These are phyloP conservation scores for Aspergillus sergii DNA, from an alignment of 2,329 filamentous ascomycete genomes.

Conservation along the genomic window DNA sequence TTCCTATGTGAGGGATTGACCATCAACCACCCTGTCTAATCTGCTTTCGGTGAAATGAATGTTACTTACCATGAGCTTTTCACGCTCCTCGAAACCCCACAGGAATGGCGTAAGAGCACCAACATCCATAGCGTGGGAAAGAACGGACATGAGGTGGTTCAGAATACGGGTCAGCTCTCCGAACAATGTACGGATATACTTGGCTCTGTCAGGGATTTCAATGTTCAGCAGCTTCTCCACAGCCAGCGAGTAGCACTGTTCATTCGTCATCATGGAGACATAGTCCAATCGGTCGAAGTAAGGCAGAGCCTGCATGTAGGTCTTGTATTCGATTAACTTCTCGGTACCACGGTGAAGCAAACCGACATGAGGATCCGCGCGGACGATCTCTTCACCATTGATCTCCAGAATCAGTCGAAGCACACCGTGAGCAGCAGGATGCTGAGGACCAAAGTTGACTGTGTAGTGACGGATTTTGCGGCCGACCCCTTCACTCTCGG, in stretches of 20 bases:
- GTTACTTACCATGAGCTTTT: slow-evolving; percentile 91
- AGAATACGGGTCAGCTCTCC: slow-evolving; percentile 90
- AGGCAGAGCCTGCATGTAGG: slow-evolving; percentile 94
- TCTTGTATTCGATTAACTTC: slow-evolving; percentile 99
- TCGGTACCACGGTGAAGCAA: slow-evolving; percentile 95
- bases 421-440: slow-evolving; percentile 97
- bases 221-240: slow-evolving; percentile 98
- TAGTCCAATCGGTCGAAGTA: slow-evolving; percentile 99
- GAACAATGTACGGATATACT: slow-evolving; percentile 96
- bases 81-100: slow-evolving; percentile 99
- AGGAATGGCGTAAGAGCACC: slow-evolving; percentile 96
- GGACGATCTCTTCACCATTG: slow-evolving; percentile 95
- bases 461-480: slow-evolving; percentile 98
- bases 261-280: slow-evolving; percentile 99
- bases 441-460: slow-evolving; percentile 98
- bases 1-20: slow-evolving; percentile 63
- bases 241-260: slow-evolving; percentile 93
- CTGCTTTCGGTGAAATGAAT: not conserved
- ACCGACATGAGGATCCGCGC: slow-evolving; percentile 94
- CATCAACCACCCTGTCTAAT: not conserved
- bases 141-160: slow-evolving; percentile 97
- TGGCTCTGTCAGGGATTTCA: slow-evolving; percentile 91
- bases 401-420: slow-evolving; percentile 95
- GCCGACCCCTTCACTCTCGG: slow-evolving; percentile 44
- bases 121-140: slow-evolving; percentile 98